Evolutionary conservation across 228 moss, liverwort and hornwort genomes (phyloP).

Genomic region (Sphagnum magellanicum): DNA sequence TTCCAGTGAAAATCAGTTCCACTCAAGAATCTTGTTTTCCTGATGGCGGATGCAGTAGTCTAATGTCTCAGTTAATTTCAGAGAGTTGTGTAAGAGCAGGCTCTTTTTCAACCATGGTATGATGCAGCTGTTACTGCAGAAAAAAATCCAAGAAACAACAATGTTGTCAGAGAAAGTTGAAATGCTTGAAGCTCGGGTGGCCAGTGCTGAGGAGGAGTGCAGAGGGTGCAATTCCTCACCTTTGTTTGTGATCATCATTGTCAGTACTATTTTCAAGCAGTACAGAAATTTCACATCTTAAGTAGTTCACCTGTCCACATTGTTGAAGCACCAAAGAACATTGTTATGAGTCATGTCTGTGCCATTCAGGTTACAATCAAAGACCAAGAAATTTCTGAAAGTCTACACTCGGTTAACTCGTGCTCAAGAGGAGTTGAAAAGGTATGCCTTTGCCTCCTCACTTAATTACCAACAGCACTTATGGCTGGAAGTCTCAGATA

Average conservation of each 20-base stretch:
- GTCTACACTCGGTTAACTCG: conserved; percentile 43
- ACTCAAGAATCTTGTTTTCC: no score
- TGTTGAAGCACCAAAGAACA: not conserved
- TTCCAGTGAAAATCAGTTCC: no score
- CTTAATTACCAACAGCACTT: not conserved
- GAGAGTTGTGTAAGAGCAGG: not conserved
- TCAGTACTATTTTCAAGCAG: no score
- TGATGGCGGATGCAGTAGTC: no score
- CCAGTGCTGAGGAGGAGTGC: conserved; percentile 52
- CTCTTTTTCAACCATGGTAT: conserved; percentile 5
- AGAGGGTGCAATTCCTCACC: conserved; percentile 28
- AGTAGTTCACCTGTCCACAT: not conserved
- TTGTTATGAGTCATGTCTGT: not conserved
- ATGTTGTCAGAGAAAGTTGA: conserved; percentile 55
- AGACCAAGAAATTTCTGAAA: conserved; percentile 53
- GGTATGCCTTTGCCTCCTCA: conserved; percentile 14
- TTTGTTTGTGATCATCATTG: no score
- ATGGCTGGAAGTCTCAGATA: not conserved
- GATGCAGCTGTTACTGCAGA: conserved; percentile 45
- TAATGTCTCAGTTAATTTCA: no score
- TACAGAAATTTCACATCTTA: no score
- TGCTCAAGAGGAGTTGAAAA: conserved; percentile 65
- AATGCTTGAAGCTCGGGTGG: conserved; percentile 56
- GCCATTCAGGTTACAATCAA: conserved; percentile 36
- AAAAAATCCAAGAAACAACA: conserved; percentile 56